Evolutionary conservation across 2,329 filamentous ascomycete species (phyloP).

Genomic region (Fusarium odoratissimum): DNA sequence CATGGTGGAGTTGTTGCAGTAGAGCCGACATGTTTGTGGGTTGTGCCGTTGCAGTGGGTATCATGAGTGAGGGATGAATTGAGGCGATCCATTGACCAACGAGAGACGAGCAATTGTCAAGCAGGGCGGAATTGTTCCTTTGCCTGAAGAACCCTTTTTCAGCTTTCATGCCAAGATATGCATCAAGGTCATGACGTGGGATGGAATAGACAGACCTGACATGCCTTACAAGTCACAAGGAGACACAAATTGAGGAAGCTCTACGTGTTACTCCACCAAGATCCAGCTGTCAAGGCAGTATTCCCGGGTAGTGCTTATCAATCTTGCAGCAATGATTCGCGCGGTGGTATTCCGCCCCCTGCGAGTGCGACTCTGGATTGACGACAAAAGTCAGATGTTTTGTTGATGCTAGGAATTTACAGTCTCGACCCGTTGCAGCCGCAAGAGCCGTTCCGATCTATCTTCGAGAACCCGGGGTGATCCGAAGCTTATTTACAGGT

Average conservation of each 20-base stretch:
- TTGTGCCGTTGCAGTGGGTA: slow-evolving; percentile 2
- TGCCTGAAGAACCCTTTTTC: neutral
- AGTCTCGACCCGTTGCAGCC: slow-evolving; percentile 23
- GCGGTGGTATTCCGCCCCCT: neutral
- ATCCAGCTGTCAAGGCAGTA: slow-evolving; percentile 9
- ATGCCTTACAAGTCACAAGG: neutral
- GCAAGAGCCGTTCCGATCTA: slow-evolving; percentile 35
- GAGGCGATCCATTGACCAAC: slow-evolving; percentile 1
- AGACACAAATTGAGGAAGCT: slow-evolving; percentile 4
- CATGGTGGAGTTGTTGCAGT: slow-evolving; percentile 2
- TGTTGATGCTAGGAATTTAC: neutral
- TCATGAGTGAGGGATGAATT: slow-evolving; percentile 4
- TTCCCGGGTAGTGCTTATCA: slow-evolving; percentile 33
- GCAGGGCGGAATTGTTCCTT: slow-evolving; percentile 17
- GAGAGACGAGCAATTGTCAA: neutral
- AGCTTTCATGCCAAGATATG: slow-evolving; percentile 1
- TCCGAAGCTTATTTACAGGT: slow-evolving; percentile 30
- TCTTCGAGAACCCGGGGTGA: slow-evolving; percentile 39
- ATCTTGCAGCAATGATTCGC: slow-evolving; percentile 33
- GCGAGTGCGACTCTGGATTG: neutral
- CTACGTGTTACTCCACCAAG: slow-evolving; percentile 5
- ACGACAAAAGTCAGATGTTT: neutral
- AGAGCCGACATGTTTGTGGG: neutral
- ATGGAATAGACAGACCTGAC: neutral
- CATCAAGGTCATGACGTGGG: neutral